Percentiles rank a stretch among this genome's conserved stretches.
phyloP scores from a whole-genome alignment of 176 grass and related monocot genomes.

The Eleusine coracana region DNA sequence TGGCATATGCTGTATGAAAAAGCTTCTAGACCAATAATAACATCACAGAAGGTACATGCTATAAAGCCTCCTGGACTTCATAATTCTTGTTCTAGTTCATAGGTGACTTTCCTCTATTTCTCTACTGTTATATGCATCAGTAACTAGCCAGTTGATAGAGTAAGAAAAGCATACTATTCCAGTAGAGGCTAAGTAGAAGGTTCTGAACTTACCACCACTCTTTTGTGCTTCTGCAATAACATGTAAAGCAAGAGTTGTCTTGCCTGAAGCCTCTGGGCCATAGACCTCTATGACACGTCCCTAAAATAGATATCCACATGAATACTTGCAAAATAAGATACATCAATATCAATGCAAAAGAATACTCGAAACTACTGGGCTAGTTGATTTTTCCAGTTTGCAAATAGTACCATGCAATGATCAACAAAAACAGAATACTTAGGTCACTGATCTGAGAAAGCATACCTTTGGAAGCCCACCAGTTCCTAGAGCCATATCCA shows the following conservation, averaged over 20 bases:
- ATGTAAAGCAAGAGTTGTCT: conserved; percentile 96
- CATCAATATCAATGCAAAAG: conserved; percentile 4
- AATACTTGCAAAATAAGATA: conserved; percentile 19
- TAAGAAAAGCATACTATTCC: background rate
- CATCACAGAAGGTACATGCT: background rate
- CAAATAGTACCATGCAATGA: background rate
- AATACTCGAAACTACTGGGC: conserved; percentile 1
- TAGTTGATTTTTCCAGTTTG: background rate
- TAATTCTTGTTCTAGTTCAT: background rate
- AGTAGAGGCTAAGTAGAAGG: background rate
- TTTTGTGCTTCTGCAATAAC: conserved; percentile 96
- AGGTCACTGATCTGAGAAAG: conserved; percentile 11
- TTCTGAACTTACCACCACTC: conserved; percentile 63
- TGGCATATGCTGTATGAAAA: conserved; percentile 1
- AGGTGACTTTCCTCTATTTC: background rate
- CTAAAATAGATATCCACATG: conserved; percentile 45
- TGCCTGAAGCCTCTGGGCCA: conserved; percentile 94
- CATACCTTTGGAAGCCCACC: conserved; percentile 95
- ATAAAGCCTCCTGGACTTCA: background rate
- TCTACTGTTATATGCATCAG: background rate
- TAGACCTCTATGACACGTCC: conserved; percentile 91
- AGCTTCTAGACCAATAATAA: background rate
- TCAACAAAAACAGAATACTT: background rate
- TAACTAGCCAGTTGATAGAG: background rate
- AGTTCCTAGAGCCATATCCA: conserved; percentile 85